Conservation (phyloP, 2,329 filamentous ascomycete genomes). For the Torrubiella hemipterigena region DNA sequence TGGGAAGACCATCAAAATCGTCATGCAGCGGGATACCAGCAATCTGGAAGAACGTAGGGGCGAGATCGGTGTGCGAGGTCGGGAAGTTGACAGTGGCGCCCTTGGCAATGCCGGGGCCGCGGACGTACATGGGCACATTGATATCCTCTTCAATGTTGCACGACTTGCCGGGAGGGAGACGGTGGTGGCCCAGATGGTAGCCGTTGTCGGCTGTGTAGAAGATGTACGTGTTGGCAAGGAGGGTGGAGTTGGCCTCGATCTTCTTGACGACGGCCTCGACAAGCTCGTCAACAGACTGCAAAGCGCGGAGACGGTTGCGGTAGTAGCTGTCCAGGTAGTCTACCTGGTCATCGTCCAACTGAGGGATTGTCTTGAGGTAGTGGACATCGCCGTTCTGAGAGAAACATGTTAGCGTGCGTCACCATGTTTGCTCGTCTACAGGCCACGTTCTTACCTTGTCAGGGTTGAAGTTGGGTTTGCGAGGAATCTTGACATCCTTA, state of each 20-base stretch:
- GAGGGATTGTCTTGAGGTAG: constrained; percentile 29
- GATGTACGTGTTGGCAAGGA: constrained; percentile 33
- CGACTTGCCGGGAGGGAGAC: constrained; percentile 36
- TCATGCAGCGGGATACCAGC: constrained; percentile 19
- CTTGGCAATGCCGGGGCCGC: constrained; percentile 32
- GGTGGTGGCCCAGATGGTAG: constrained; percentile 41
- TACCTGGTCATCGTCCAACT: constrained; percentile 17
- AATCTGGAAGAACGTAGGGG: constrained; percentile 37
- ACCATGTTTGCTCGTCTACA: neutral
- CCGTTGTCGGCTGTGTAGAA: constrained; percentile 42
- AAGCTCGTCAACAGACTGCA: constrained; percentile 34
- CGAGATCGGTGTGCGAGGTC: constrained; percentile 41
- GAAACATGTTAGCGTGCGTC: neutral
- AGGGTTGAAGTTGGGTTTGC: constrained; percentile 57
- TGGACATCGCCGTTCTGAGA: constrained; percentile 22
- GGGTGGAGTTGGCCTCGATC: constrained; percentile 15
- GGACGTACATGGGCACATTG: constrained; percentile 36
- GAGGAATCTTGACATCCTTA: constrained; percentile 42
- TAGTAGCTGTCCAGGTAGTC: constrained; percentile 26
- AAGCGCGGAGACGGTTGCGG: constrained; percentile 25
- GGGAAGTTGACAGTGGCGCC: constrained; percentile 23
- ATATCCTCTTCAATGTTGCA: constrained; percentile 40
- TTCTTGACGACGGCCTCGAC: constrained; percentile 24
- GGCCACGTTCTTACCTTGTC: constrained; percentile 7
- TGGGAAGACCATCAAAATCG: constrained; percentile 39